Evolutionary conservation across 2,329 filamentous ascomycete species (phyloP), one percentile per base, ranked within the genome.

Genomic region (Aspergillus pseudoterreus): DNA sequence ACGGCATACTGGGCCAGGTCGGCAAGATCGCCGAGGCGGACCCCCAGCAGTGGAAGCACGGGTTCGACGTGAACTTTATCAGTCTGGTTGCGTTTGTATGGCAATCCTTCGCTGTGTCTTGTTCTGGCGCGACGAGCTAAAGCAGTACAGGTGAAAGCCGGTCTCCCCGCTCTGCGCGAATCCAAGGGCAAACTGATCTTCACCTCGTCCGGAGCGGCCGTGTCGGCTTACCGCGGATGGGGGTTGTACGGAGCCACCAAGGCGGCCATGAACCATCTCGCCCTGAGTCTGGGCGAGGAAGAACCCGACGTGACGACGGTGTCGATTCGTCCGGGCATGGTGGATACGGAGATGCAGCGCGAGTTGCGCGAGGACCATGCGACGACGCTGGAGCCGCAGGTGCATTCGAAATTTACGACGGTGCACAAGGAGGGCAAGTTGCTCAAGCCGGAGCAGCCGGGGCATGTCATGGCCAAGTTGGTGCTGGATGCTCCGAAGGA

Each of bases 1-100:
- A 99, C 67, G 92, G 91, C 17, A 78, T 84, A 1, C 73, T 99
- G 42, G 81, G 84, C n/a, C 88, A 90, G 1, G 85, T 95, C 39
- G 83, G 82, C 46, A 83, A 82, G 52, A 75, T 97, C 42, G 83
- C 75, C 3, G 82, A 92, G 50, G 78, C 80, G 14, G 81, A 82
- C n/a, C 65, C 84, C 0, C 83, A 87, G 35, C 85, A 88, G 54
- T 96, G 92, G 89, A 86, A 84, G 63, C 71, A 75, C 2, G 77
- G 81, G 8, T 96, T 90, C 70, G 86, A 95, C 60, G 77, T 90
- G 55, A 97, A 97, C 68, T 84, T 97, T 61, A 91, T 96, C 68
- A 92, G 90, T 59, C 84, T 84, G 24, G 75, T 96, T 42, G 85
- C 84, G 32, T 77, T 96, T 70, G 89, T 95, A 75, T 64, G 82